Percentiles rank a stretch among this genome's conserved stretches.
Evolutionary conservation across 345 rosid species (phyloP).

Genomic region (Melastoma malabathricum): DNA sequence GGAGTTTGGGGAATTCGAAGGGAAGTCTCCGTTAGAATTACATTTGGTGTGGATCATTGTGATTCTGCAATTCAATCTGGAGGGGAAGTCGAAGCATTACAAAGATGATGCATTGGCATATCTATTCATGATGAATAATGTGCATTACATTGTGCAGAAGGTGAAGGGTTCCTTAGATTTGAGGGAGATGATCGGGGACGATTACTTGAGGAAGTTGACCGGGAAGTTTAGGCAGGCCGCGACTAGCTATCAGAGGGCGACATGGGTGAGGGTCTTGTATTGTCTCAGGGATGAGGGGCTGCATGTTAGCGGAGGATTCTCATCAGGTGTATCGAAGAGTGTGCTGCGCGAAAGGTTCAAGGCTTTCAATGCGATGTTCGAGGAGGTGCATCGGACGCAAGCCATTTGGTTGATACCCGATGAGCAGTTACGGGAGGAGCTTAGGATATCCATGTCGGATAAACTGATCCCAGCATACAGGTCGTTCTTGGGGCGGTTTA

Average conservation of each 20-base stretch:
- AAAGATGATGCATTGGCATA: constrained; percentile 57
- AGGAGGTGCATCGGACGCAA: constrained; percentile 79
- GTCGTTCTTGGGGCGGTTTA: constrained; percentile 84
- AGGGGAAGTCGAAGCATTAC: constrained; percentile 69
- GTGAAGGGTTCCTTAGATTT: constrained; percentile 68
- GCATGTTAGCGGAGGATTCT: constrained; percentile 73
- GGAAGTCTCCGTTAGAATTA: constrained; percentile 51
- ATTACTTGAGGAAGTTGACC: constrained; percentile 54
- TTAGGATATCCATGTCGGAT: constrained; percentile 73
- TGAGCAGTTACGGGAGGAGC: constrained; percentile 79
- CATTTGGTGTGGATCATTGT: constrained; percentile 91
- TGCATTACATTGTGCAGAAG: constrained; percentile 81
- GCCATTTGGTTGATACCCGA: constrained; percentile 76
- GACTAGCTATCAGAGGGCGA: constrained; percentile 70
- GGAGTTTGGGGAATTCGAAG: constrained; percentile 51
- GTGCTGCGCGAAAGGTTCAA: constrained; percentile 82
- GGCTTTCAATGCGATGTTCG: constrained; percentile 79
- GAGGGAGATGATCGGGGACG: constrained; percentile 86
- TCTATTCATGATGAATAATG: constrained; percentile 87
- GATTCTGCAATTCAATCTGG: constrained; percentile 74
- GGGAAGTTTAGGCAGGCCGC: constrained; percentile 72
- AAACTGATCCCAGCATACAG: constrained; percentile 84
- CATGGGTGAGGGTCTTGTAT: constrained; percentile 68
- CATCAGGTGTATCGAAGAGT: constrained; percentile 72
- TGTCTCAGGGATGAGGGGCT: constrained; percentile 90